A percentile compares a stretch with the other conserved stretches of the same genome.
These are phyloP conservation scores for Suillus sp. DNA, from an alignment of 768 basidiomycete genomes.

Conservation along the genomic window DNA sequence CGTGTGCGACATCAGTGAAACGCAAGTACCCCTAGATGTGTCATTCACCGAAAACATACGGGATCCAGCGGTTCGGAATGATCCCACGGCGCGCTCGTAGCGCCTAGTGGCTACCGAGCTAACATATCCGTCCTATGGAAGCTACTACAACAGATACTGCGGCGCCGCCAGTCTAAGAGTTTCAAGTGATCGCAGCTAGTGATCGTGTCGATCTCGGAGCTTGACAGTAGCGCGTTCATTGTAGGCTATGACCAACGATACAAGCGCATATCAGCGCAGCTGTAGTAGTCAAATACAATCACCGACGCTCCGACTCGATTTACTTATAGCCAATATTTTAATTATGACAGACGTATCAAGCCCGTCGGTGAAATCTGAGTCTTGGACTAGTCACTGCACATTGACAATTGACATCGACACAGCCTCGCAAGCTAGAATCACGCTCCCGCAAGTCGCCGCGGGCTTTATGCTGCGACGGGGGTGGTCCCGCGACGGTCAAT, in stretches of 20 bases:
- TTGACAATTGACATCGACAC: neutral
- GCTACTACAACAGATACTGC: neutral
- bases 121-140: neutral
- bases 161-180: constrained; percentile 1
- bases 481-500: neutral
- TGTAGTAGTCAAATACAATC: neutral
- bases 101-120: neutral
- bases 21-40: neutral
- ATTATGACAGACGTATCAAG: neutral
- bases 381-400: neutral
- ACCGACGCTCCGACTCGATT: neutral
- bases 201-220: neutral
- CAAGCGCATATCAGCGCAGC: neutral
- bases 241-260: neutral
- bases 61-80: neutral
- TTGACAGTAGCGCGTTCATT: neutral
- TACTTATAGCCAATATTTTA: neutral
- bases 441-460: neutral
- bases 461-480: neutral
- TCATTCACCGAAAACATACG: neutral
- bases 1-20: neutral
- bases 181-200: neutral
- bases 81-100: neutral
- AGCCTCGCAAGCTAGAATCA: neutral
- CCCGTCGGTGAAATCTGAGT: neutral